Evolutionary conservation across 1,284 basidiomycete genomes (phyloP).

Genomic region (Sanghuangporus sanghuang): DNA sequence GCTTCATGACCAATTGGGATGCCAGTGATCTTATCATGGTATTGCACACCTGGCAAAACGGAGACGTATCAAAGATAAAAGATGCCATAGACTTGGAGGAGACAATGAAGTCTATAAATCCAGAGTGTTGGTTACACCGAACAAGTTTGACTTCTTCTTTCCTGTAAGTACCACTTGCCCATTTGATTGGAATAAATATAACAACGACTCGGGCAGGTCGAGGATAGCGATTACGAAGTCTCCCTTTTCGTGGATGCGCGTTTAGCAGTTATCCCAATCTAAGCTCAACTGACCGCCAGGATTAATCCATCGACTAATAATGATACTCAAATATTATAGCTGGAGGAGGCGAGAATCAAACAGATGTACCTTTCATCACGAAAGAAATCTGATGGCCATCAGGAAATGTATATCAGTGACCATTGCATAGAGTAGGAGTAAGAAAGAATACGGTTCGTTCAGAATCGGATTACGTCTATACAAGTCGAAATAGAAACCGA

Average conservation of each 20-base stretch:
- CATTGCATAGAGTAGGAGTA: too few species aligned
- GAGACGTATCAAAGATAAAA: constrained; percentile 32
- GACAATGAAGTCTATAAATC: constrained; percentile 27
- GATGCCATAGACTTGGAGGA: constrained; percentile 24
- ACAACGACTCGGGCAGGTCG: constrained; percentile 21
- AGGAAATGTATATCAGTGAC: too few species aligned
- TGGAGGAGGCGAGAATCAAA: constrained; percentile 27
- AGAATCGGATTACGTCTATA: too few species aligned
- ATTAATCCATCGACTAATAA: neutral
- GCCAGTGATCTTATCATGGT: constrained; percentile 36
- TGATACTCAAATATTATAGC: constrained; percentile 13
- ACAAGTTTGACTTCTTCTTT: constrained; percentile 32
- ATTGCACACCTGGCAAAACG: constrained; percentile 35
- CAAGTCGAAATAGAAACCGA: too few species aligned
- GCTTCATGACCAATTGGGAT: constrained; percentile 32
- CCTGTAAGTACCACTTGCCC: constrained; percentile 22
- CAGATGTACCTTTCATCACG: constrained; percentile 26
- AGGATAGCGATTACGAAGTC: constrained; percentile 28
- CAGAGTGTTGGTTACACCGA: constrained; percentile 28
- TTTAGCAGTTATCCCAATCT: constrained; percentile 27
- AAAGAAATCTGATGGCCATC: constrained; percentile 23
- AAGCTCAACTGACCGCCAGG: neutral
- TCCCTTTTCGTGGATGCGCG: constrained; percentile 24
- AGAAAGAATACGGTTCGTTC: too few species aligned
- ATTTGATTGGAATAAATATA: neutral